phyloP scores from a whole-genome alignment of 2,329 filamentous ascomycete species.

The Corynespora cassiicola region DNA sequence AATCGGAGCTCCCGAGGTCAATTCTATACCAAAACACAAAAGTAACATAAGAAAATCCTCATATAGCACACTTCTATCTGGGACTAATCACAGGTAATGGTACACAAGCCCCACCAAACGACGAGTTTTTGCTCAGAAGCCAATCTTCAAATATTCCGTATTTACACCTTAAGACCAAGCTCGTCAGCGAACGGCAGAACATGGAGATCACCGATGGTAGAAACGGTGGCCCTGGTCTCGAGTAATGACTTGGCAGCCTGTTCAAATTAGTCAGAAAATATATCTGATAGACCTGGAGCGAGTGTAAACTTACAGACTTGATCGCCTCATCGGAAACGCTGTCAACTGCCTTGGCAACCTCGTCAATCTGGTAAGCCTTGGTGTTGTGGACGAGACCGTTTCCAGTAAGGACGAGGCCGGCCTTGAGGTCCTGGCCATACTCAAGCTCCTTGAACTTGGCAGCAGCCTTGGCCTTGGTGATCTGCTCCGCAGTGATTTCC shows the following conservation, averaged over 20 bases:
- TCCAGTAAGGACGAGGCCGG: conserved; percentile 83
- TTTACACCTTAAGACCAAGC: conserved; percentile 92
- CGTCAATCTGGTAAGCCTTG: conserved; percentile 83
- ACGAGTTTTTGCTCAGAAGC: conserved; percentile 36
- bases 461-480: conserved; percentile 88
- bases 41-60: conserved; percentile 37
- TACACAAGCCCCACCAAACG: conserved; percentile 44
- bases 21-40: no score
- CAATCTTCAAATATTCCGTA: conserved; percentile 38
- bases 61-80: conserved; percentile 47
- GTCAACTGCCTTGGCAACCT: conserved; percentile 79
- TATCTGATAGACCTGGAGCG: background rate
- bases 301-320: conserved; percentile 72
- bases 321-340: conserved; percentile 83
- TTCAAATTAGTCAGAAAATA: conserved; percentile 24
- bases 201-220: conserved; percentile 89
- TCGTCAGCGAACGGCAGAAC: conserved; percentile 92
- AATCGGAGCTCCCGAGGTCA: no score
- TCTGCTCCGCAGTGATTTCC: conserved; percentile 79
- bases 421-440: conserved; percentile 76
- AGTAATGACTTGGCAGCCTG: conserved; percentile 89
- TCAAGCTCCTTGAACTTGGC: conserved; percentile 94
- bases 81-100: conserved; percentile 51
- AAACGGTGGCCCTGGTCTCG: conserved; percentile 86
- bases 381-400: conserved; percentile 81